Conservation (phyloP, 352 stramenopile genomes). For the Thalassiosira oceanica region DNA sequence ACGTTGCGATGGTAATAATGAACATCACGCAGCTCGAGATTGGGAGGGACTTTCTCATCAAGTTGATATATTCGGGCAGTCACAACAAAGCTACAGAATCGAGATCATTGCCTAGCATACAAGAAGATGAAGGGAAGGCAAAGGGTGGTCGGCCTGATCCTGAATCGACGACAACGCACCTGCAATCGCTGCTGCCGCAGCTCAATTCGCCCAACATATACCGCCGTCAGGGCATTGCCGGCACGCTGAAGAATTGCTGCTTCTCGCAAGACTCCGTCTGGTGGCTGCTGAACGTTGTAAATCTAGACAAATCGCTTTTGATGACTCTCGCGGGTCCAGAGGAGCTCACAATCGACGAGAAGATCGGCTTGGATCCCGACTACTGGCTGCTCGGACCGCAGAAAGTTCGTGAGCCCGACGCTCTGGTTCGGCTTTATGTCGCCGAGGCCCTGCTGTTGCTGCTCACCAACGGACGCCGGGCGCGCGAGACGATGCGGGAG, state of each 20-base stretch:
- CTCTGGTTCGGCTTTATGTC: constrained; percentile 47
- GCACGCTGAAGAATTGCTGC: constrained; percentile 76
- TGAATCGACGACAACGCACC: constrained; percentile 27
- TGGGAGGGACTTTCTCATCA: constrained; percentile 67
- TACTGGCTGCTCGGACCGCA: constrained; percentile 74
- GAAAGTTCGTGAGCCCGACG: constrained; percentile 69
- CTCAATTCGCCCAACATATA: constrained; percentile 57
- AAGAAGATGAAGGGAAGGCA: not conserved
- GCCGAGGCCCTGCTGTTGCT: constrained; percentile 70
- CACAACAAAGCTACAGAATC: no score
- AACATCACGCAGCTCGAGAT: constrained; percentile 74
- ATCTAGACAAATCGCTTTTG: constrained; percentile 58
- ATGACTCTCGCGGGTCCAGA: constrained; percentile 73
- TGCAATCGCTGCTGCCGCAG: constrained; percentile 53
- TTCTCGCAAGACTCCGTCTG: constrained; percentile 71
- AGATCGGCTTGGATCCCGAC: constrained; percentile 73
- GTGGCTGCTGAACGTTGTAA: constrained; percentile 73
- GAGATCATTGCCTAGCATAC: no score
- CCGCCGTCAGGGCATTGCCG: constrained; percentile 64
- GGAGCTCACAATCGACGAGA: constrained; percentile 77
- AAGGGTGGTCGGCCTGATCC: not conserved
- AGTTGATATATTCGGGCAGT: constrained; percentile 19
- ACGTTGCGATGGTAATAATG: constrained; percentile 78
- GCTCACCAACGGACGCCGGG: constrained; percentile 51
- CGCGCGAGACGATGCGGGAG: constrained; percentile 57